Base-by-base conservation (phyloP, 306 rosid species). In the Leucaena leucocephala region DNA sequence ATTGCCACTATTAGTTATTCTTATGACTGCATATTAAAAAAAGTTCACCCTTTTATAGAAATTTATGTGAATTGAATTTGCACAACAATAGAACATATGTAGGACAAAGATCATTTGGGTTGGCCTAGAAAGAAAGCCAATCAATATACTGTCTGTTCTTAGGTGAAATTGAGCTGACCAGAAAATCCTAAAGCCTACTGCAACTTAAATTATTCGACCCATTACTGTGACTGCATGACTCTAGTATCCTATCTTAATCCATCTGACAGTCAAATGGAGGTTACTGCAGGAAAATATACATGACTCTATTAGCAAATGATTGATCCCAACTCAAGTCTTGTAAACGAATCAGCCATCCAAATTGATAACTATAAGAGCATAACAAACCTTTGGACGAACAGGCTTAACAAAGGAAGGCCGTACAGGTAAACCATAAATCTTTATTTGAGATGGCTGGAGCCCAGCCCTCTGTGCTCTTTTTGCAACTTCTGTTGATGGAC, bases 391-490 rank as follows among this genome's bases (percentile, higher is more conserved):
- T 8, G 99, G 86, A 46, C 88, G 87, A 83, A 95, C 90, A 27
- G 94, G 93, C 85, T 95, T 93, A 66, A 91, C 91, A 77, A 93
- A 69, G 13, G 74, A 69, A 45, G 74, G 74, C 49, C 74, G 74
- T 2, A 69, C 74, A 22, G 74, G 74, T 27, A 69, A 50, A 22
- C 74, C 74, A 22, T 44, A 69, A 45, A 69, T 69, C 74, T 69
- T 69, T 69, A 69, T 69, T 14, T 69, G 74, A 45, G 74, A 69
- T 44, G 89, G 88, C 84, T 91, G 80, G 70, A 95, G 93, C 72
- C 99, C 99, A 65, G 99, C 99, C 89, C 90, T 93, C 69, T 77
- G 78, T 77, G 97, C 99, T 80, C 96, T 86, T 74, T 88, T 90
- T 0, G 96, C 90, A 70, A 95, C 94, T 82, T 95, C 99, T 48